A percentile compares a stretch with the other conserved stretches of the same genome.
phyloP scores from a whole-genome alignment of 2,329 filamentous ascomycete species.

The Rhinocladiella mackenziei region DNA sequence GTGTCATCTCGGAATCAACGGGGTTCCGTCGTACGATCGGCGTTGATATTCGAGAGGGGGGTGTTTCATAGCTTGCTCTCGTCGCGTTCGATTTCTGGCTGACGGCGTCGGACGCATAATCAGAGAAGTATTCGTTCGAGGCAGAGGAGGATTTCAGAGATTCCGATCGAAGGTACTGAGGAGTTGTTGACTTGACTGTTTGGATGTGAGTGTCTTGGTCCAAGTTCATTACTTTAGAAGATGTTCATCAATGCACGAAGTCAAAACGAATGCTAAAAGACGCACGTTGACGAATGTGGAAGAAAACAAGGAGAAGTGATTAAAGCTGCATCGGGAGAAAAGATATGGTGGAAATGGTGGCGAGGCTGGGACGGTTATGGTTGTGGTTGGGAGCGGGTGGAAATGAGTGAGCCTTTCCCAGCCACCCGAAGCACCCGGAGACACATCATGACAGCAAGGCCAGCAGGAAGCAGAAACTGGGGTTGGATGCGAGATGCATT shows the following conservation, averaged over 20 bases:
- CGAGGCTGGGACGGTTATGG: constrained; percentile 24
- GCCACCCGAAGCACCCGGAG: constrained; percentile 23
- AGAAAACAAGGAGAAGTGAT: constrained; percentile 7
- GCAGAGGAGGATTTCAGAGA: constrained; percentile 47
- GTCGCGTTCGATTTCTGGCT: constrained; percentile 37
- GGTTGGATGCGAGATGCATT: constrained; percentile 2
- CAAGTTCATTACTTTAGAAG: constrained; percentile 33
- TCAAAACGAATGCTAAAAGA: constrained; percentile 20
- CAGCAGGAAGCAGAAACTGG: constrained; percentile 5
- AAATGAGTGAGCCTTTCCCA: constrained; percentile 10
- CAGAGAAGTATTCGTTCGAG: constrained; percentile 48
- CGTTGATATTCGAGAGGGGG: constrained; percentile 36
- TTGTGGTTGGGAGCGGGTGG: constrained; percentile 25
- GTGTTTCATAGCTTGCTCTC: constrained; percentile 43
- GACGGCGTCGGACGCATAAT: constrained; percentile 38
- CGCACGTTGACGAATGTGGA: constrained; percentile 23
- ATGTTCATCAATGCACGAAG: constrained; percentile 19
- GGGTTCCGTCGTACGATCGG: constrained; percentile 21
- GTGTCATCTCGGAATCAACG: constrained; percentile 29
- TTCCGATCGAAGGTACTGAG: constrained; percentile 41
- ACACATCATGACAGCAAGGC: no score
- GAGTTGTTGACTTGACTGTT: constrained; percentile 42
- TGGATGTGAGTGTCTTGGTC: constrained; percentile 32
- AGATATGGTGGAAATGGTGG: constrained; percentile 15
- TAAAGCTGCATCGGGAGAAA: constrained; percentile 14